These are phyloP conservation scores for Dactylonectria macrodidyma DNA, from an alignment of 2,329 filamentous ascomycete genomes.

Conservation along the genomic window DNA sequence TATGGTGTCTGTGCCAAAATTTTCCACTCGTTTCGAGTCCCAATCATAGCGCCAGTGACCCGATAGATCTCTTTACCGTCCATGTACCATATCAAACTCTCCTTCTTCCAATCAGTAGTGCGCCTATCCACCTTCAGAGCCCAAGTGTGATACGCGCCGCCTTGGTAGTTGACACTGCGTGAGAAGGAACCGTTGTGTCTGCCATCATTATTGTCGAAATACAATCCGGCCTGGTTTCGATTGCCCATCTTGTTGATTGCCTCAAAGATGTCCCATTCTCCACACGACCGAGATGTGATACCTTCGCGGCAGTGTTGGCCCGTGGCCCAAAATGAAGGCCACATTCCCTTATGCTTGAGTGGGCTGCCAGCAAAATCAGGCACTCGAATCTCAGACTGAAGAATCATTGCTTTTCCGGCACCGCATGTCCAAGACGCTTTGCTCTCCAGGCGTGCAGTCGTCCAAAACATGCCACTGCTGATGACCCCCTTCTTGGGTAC, in stretches of 20 bases:
- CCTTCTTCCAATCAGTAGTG: conserved; percentile 2
- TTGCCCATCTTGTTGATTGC: conserved; percentile 4
- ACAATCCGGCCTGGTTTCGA: conserved; percentile 8
- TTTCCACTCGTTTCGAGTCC: conserved; percentile 8
- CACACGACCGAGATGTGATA: background rate
- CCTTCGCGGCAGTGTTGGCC: conserved; percentile 1
- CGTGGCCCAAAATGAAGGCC: conserved; percentile 13
- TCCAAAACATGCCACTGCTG: background rate
- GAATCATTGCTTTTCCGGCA: conserved; percentile 4
- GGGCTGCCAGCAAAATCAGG: conserved; percentile 6
- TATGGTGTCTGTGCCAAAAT: conserved; percentile 5
- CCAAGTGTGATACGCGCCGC: conserved; percentile 11
- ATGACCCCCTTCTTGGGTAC: conserved; percentile 4
- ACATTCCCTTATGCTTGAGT: background rate
- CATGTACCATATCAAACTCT: background rate
- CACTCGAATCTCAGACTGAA: conserved; percentile 10
- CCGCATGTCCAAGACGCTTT: conserved; percentile 2
- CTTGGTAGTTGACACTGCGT: background rate
- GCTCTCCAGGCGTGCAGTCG: conserved; percentile 9
- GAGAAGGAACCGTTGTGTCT: background rate
- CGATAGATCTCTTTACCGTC: background rate
- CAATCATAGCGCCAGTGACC: conserved; percentile 8
- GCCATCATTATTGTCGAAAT: background rate
- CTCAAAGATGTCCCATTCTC: conserved; percentile 21
- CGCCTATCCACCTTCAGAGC: conserved; percentile 4